Conservation (phyloP, 2,329 filamentous ascomycete genomes). For the Paracoccidioides brasiliensis region DNA sequence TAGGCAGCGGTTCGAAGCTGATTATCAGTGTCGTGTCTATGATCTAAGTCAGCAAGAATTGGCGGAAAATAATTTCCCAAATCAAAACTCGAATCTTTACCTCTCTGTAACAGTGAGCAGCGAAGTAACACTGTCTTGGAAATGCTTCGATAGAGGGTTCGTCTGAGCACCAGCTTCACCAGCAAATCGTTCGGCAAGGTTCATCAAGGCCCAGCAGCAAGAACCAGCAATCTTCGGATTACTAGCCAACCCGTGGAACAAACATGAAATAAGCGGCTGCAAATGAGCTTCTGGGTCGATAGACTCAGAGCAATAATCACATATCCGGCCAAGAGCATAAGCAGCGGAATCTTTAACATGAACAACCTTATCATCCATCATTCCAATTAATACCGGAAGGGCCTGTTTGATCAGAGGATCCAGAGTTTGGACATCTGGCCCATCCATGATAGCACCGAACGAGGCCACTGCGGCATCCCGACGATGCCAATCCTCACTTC, state of each 20-base stretch:
- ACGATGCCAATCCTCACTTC: constrained; percentile 84
- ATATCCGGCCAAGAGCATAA: constrained; percentile 90
- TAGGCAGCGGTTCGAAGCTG: constrained; percentile 90
- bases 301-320: constrained; percentile 79
- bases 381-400: constrained; percentile 76
- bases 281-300: constrained; percentile 79
- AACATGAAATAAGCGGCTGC: constrained; percentile 68
- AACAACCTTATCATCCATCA: constrained; percentile 79
- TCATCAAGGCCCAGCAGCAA: constrained; percentile 99
- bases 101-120: constrained; percentile 76
- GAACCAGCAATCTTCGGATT: constrained; percentile 95
- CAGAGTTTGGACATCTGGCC: constrained; percentile 80
- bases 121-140: constrained; percentile 79
- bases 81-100: constrained; percentile 17
- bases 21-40: constrained; percentile 60
- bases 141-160: constrained; percentile 82
- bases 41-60: constrained; percentile 11
- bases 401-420: constrained; percentile 94
- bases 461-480: constrained; percentile 93
- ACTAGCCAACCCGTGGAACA: constrained; percentile 81
- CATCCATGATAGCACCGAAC: constrained; percentile 98
- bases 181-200: constrained; percentile 88
- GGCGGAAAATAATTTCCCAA: constrained; percentile 1
- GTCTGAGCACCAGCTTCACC: constrained; percentile 65
- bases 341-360: constrained; percentile 94